These are phyloP conservation scores for Camillea tinctor DNA, from an alignment of 2,329 filamentous ascomycete genomes.

Conservation along the genomic window DNA sequence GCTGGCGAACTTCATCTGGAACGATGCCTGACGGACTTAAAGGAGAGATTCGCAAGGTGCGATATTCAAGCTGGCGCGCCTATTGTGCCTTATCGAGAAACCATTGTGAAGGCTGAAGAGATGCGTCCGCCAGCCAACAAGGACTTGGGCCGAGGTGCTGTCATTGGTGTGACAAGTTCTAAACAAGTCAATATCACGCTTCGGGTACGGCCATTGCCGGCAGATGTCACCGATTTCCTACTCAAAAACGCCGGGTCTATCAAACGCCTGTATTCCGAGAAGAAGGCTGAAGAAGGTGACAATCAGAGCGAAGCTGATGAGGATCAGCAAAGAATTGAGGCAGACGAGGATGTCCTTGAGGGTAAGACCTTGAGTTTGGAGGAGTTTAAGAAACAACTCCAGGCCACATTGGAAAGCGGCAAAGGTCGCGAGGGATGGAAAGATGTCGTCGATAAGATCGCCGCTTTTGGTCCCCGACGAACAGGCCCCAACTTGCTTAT, in stretches of 20 bases:
- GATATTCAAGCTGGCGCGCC: slow-evolving; percentile 92
- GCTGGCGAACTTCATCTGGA: slow-evolving; percentile 94
- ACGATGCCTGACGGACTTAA: slow-evolving; percentile 86
- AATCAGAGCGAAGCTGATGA: slow-evolving; percentile 34
- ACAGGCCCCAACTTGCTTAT: slow-evolving; percentile 87
- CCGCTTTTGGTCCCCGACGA: slow-evolving; percentile 84
- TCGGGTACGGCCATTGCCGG: slow-evolving; percentile 75
- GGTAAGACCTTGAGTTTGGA: slow-evolving; percentile 64
- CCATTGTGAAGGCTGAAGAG: slow-evolving; percentile 81
- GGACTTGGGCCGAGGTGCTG: slow-evolving; percentile 79
- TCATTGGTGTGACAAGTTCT: slow-evolving; percentile 73
- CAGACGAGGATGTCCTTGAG: slow-evolving; percentile 58
- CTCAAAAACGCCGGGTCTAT: slow-evolving; percentile 76
- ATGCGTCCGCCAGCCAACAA: slow-evolving; percentile 89
- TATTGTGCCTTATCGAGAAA: slow-evolving; percentile 94
- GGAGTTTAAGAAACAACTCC: slow-evolving; percentile 76
- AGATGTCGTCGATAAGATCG: slow-evolving; percentile 73
- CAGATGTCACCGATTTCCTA: slow-evolving; percentile 79
- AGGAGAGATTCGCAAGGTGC: slow-evolving; percentile 88
- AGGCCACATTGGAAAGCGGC: slow-evolving; percentile 64
- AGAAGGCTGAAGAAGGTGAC: slow-evolving; percentile 46
- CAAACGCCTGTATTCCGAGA: slow-evolving; percentile 74
- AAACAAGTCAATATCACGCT: slow-evolving; percentile 81
- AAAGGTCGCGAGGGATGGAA: slow-evolving; percentile 78
- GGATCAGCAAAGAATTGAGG: slow-evolving; percentile 41